phyloP scores from a whole-genome alignment of 352 stramenopile genomes.

The Globisporangium middletonii region DNA sequence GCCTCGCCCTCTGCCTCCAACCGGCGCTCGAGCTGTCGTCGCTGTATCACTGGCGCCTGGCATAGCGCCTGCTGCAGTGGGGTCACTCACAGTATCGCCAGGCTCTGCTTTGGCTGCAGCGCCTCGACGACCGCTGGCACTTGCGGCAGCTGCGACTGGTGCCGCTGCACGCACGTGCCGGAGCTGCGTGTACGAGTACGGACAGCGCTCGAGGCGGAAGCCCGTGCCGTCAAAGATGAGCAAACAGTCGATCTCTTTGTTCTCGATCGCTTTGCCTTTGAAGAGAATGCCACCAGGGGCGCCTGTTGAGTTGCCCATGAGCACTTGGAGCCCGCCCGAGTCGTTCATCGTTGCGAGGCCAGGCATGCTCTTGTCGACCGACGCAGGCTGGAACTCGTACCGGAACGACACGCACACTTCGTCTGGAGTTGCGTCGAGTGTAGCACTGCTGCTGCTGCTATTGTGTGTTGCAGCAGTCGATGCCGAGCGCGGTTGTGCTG shows the following conservation, averaged over 20 bases:
- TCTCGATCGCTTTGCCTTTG: constrained; percentile 68
- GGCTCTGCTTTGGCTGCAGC: not conserved
- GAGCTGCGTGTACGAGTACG: constrained; percentile 66
- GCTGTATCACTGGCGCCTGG: not conserved
- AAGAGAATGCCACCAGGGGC: constrained; percentile 60
- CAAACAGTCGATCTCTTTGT: constrained; percentile 81
- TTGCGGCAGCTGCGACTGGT: not conserved
- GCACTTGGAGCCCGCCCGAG: constrained; percentile 53
- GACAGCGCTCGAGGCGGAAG: constrained; percentile 68
- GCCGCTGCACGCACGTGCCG: constrained; percentile 48
- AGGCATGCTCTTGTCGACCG: constrained; percentile 54
- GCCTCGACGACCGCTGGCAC: not conserved
- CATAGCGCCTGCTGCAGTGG: not conserved
- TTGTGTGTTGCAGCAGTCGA: not conserved
- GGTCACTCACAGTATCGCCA: not conserved
- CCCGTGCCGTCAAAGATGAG: constrained; percentile 66
- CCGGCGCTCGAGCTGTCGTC: not conserved
- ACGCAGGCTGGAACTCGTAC: constrained; percentile 84
- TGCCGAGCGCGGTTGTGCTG: not conserved
- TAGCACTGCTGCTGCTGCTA: not conserved
- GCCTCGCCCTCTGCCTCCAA: constrained; percentile 5
- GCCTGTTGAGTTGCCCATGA: constrained; percentile 49
- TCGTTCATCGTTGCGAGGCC: constrained; percentile 64
- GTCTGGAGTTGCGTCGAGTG: not conserved
- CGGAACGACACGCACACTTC: constrained; percentile 55